These are phyloP conservation scores for Evernia prunastri DNA, from an alignment of 495 filamentous ascomycete species.

Conservation along the genomic window DNA sequence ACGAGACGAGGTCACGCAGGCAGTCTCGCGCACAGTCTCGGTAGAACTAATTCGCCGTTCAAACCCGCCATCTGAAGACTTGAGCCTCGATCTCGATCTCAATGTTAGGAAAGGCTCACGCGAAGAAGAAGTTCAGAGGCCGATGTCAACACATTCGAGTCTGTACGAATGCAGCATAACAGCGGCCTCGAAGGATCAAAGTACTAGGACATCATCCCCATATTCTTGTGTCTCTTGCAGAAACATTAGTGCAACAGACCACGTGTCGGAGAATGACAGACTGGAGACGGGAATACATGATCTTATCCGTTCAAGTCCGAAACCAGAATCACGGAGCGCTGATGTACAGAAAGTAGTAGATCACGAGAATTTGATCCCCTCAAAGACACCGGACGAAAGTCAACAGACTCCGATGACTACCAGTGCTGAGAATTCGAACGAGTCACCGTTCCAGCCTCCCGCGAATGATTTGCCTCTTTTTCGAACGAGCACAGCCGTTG, in stretches of 20 bases:
- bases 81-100: not conserved
- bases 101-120: not conserved
- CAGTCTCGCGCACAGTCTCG: not conserved
- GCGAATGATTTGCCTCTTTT: not conserved
- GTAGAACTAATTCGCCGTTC: not conserved
- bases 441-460: not conserved
- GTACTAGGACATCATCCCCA: not conserved
- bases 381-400: not conserved
- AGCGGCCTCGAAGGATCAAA: not conserved
- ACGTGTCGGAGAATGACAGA: not conserved
- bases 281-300: not conserved
- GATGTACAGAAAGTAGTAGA: not conserved
- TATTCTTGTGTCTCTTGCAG: constrained; percentile 2
- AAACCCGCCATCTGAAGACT: not conserved
- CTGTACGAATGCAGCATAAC: not conserved
- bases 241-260: not conserved
- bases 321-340: not conserved
- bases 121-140: not conserved
- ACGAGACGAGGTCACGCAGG: not conserved
- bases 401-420: not conserved
- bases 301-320: not conserved
- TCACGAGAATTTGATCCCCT: not conserved
- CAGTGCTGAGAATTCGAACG: not conserved
- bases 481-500: not conserved
- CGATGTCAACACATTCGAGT: not conserved